Base-by-base conservation (phyloP, 768 basidiomycete genomes). In the Lactifluus piperatus region DNA sequence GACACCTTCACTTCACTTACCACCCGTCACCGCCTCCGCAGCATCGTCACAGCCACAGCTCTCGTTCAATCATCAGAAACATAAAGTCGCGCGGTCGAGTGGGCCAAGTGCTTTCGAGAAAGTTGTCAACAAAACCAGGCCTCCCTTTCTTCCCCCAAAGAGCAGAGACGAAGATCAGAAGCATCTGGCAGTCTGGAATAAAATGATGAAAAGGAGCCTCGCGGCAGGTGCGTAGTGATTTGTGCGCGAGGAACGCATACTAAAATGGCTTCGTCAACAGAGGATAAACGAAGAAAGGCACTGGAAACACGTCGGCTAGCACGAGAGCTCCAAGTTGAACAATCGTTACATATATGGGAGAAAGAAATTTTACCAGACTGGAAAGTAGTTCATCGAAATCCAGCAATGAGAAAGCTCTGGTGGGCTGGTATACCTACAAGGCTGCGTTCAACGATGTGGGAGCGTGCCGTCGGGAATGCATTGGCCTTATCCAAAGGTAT, bases 351-450 rank as follows among this genome's bases (percentile, higher is more conserved):
- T 41, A 69, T 80, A 8, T 94, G 93, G 93, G 86, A 93, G 69
- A 80, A 78, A 56, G 79, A 82, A 14, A 86, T 95, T 57, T 66
- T 88, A 20, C 90, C 91, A 0, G 88, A 94, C 69, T 94, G 91
- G 90, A 82, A 79, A 50, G 77, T 81, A 24, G 87, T 91, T 7
- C 69, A 83, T 68, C 82, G 79, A 64, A 83, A 88, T 61, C 76
- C 85, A 0, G 71, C 71, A 10, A 72, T 93, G 53, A 80, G 86
- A 32, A 81, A 77, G 67, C 67, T 94, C 9, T 95, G 92, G 93
- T 92, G 91, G 91, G 77, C 77, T 30, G 93, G 93, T 3, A 88
- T 94, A 64, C 93, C 93, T 2, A 80, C 86, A 0, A 88, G 89
- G 67, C 71, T 91, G 55, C 81, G 93, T 32, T 86, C 88, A 4